Base-by-base conservation (phyloP, 805 yeast genomes). In the Ogataea philodendri region DNA sequence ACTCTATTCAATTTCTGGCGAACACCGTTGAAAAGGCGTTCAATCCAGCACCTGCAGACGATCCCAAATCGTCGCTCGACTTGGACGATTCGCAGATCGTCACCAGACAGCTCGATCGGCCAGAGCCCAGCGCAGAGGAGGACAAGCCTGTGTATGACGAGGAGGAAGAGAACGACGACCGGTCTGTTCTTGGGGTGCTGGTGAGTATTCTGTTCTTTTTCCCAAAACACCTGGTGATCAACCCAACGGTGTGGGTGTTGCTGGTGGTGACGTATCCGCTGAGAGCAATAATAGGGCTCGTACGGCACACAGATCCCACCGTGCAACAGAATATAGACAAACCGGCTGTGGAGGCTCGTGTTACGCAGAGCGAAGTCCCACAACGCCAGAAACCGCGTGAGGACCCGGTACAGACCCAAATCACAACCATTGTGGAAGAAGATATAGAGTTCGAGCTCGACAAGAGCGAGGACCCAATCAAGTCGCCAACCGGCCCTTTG, bases 191-290 rank as follows among this genome's bases (percentile, higher is more conserved):
- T 8, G 32, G 41, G 14, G 17, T 45, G 15, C 7, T 60, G 5
- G 45, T 63, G 51, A 48, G 50, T 8, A 46, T 64, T 5, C 19
- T 73, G 26, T 47, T 72, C 20, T 76, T 72, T 42, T 31, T 76
- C 1, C 81, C 83, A 7, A 69, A 72, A 42, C 46, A 68, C 25
- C 33, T 80, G 5, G 44, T 81, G 4, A 43, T 73, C n/a, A 69
- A 68, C 37, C 88, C 89, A 2, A 38, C 76, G 10, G 41, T 60
- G 4, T 63, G 70, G 30, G 26, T 70, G 2, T 69, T 84, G 73
- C 66, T 62, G 32, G 42, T 80, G n/a, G 38, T 74, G 5, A 67
- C 79, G 2, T 75, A 70, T 49, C 89, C 89, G 0, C 58, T 79
- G 42, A 63, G 67, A 37, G 49, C 74, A 11, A 51, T 41, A 25